Percentiles rank a stretch among this genome's conserved stretches.
These are phyloP conservation scores for Fusarium tanahbumbuense DNA, from an alignment of 2,329 filamentous ascomycete genomes.

Conservation along the genomic window DNA sequence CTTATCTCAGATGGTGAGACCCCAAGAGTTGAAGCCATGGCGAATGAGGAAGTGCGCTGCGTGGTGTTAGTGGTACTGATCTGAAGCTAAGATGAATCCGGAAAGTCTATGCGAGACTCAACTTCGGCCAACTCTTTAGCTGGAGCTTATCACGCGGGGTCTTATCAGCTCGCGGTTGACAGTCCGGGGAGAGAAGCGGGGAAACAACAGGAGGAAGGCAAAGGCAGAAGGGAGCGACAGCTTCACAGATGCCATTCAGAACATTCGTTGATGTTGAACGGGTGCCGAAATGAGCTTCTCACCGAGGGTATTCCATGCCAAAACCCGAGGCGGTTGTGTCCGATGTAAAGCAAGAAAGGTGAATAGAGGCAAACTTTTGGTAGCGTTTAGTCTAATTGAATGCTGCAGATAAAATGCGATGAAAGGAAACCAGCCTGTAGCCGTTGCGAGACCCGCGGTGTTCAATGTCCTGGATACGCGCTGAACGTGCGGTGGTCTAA, in stretches of 20 bases:
- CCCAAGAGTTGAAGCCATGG: not conserved
- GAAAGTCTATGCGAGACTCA: constrained; percentile 1
- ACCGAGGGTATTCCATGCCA: not conserved
- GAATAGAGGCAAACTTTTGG: not conserved
- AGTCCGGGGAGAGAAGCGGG: not conserved
- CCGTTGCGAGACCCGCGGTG: not conserved
- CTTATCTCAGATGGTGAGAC: not conserved
- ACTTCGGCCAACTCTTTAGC: too few relatives aligned
- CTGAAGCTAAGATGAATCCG: not conserved
- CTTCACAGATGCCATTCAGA: not conserved
- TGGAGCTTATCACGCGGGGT: not conserved
- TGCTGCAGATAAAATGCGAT: not conserved
- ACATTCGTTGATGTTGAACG: not conserved
- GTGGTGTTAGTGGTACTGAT: not conserved
- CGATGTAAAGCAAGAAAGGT: constrained; percentile 15
- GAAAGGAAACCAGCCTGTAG: not conserved
- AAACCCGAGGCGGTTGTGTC: constrained; percentile 1
- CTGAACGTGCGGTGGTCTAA: constrained; percentile 9
- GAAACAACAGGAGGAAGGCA: not conserved
- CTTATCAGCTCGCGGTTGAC: not conserved
- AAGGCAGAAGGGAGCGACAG: not conserved
- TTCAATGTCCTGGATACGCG: constrained; percentile 3
- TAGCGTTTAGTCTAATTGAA: not conserved
- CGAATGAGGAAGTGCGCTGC: not conserved
- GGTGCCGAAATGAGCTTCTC: not conserved